These are phyloP conservation scores for Zizania latifolia DNA, from an alignment of 176 grass and related monocot genomes.

Conservation along the genomic window DNA sequence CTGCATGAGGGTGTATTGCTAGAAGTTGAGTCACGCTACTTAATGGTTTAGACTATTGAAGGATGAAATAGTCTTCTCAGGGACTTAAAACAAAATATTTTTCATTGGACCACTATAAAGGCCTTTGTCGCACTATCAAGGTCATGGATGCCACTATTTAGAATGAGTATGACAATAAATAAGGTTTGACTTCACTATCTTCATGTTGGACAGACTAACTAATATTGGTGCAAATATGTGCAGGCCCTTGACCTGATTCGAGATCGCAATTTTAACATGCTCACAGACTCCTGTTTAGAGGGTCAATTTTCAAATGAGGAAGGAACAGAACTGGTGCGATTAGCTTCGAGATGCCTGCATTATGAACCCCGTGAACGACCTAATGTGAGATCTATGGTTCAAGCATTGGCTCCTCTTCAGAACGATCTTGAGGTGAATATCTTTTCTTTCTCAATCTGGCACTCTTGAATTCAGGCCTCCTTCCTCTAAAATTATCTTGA, in stretches of 20 bases:
- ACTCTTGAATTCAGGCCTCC: background rate
- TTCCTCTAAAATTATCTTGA: background rate
- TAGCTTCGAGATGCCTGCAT: conserved; percentile 97
- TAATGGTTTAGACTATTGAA: background rate
- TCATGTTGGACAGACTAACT: conserved; percentile 19
- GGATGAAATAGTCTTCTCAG: background rate
- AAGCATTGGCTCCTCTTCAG: conserved; percentile 79
- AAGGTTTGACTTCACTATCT: background rate
- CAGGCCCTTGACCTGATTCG: conserved; percentile 98
- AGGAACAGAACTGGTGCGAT: conserved; percentile 85
- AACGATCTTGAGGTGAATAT: conserved; percentile 75
- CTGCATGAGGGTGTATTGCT: background rate
- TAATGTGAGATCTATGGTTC: conserved; percentile 82
- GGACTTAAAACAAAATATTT: background rate
- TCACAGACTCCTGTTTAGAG: conserved; percentile 92
- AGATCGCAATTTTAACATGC: conserved; percentile 92
- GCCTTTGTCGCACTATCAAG: background rate
- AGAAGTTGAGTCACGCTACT: background rate
- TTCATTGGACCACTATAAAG: background rate
- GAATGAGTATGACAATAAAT: conserved; percentile 3
- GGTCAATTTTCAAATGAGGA: conserved; percentile 98
- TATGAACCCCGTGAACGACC: conserved; percentile 93
- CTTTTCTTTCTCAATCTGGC: conserved; percentile 2
- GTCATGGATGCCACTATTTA: background rate
- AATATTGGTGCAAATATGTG: conserved; percentile 26